Evolutionary conservation across 1,139 yeast species (phyloP), one percentile per base, ranked within the genome.

Genomic region (Debaryomyces subglobosus): DNA sequence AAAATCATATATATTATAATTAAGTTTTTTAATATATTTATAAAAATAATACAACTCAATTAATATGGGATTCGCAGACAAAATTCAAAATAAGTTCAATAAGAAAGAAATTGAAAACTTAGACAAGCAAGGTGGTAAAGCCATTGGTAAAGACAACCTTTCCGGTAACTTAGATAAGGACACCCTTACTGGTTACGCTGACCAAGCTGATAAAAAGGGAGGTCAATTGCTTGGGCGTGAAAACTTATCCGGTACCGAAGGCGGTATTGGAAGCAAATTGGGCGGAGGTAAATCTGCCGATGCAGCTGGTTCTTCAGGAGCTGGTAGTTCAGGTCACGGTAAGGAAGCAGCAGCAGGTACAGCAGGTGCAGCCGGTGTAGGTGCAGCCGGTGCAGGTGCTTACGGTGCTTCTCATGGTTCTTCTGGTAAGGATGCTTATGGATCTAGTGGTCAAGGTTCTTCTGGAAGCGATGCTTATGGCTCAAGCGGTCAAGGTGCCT

Each of bases 1-100:
- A 29, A 23, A 3, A 4, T 12, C 6, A 10, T 23, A 12, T 37
- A 39, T 25, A 24, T 39, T 39, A n/a, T 25, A 16, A 25, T 25
- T 25, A 9, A 25, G 10, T 25, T 25, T 25, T 25, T 25, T 25
- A 24, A 27, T 12, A 16, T 24, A 24, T 9, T 21, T 10, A 5
- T 4, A 20, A 8, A 10, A 9, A 9, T 23, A 30, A 41, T 34
- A 10, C 15, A 25, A 36, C 37, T 23, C 30, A 9, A 39, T 18
- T 23, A 63, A 52, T 16, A 71, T 71, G 76, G 75, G 76, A 48
- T 62, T 71, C 43, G 58, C 71, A 33, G 74, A 70, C 55, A 71
- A 69, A 55, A 56, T 71, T 50, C 62, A 59, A 54, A 60, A 64
- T 44, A 71, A 68, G 49, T 60, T 71, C 45, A 61, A 64, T 39